Conservation (phyloP, 306 rosid genomes). For the Luffa aegyptiaca region DNA sequence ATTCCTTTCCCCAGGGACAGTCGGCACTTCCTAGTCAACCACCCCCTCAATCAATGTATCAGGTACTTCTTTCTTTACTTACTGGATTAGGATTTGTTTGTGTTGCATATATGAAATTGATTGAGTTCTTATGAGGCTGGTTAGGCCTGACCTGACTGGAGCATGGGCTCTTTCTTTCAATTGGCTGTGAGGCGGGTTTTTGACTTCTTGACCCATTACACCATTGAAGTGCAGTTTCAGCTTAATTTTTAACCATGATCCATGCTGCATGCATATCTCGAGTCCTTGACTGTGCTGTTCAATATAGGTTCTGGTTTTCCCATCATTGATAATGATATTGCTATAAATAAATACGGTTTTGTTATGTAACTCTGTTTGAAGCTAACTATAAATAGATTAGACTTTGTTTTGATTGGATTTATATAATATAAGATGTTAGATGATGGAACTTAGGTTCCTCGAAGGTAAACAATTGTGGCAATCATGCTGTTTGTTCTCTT, state of each 20-base stretch:
- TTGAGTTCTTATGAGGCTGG: not conserved
- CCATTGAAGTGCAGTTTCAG: not conserved
- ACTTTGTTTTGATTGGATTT: not conserved
- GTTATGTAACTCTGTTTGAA: not conserved
- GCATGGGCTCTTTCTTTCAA: not conserved
- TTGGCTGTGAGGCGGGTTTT: not conserved
- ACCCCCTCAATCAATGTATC: conserved; percentile 64
- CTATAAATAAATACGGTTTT: not conserved
- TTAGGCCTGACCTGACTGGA: not conserved
- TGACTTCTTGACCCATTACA: not conserved
- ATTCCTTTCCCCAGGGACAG: conserved; percentile 59
- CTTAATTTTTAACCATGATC: not conserved
- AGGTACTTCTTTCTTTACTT: conserved; percentile 30
- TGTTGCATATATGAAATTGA: not conserved
- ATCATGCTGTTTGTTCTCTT: not conserved
- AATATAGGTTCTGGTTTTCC: not conserved
- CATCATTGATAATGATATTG: not conserved
- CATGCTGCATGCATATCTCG: not conserved
- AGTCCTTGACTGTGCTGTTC: not conserved
- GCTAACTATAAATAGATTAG: too few relatives aligned
- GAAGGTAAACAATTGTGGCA: not conserved
- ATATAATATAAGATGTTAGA: not conserved
- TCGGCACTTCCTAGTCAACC: conserved; percentile 48
- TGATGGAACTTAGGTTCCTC: not conserved
- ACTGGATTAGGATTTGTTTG: not conserved